These are phyloP conservation scores for Penicillium hordei DNA, from an alignment of 2,329 filamentous ascomycete genomes.

Conservation along the genomic window DNA sequence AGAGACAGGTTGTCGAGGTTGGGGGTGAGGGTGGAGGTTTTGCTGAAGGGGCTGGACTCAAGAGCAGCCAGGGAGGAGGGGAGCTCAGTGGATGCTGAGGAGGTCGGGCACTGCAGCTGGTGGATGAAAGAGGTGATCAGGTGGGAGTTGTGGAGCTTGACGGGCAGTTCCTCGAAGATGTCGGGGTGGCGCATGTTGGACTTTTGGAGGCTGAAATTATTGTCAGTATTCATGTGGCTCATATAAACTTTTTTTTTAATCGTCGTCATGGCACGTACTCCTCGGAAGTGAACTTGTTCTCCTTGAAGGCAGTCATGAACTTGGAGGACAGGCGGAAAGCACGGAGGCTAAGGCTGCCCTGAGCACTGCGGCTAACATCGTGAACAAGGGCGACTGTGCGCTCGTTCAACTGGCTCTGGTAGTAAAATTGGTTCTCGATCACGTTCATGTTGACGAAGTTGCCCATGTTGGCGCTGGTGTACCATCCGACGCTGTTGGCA, in stretches of 20 bases:
- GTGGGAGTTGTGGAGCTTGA: conserved; percentile 94
- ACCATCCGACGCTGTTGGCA: conserved; percentile 97
- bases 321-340: conserved; percentile 85
- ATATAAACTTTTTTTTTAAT: background rate
- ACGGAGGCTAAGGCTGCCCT: conserved; percentile 83
- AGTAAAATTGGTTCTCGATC: conserved; percentile 97
- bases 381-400: conserved; percentile 85
- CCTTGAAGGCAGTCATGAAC: conserved; percentile 91
- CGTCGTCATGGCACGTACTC: conserved; percentile 60
- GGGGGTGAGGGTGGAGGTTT: conserved; percentile 69
- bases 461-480: conserved; percentile 97
- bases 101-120: conserved; percentile 72
- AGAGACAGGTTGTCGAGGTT: conserved; percentile 89
- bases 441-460: conserved; percentile 95
- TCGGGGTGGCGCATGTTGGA: conserved; percentile 91
- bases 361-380: conserved; percentile 91
- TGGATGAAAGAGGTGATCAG: conserved; percentile 93
- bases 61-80: conserved; percentile 79
- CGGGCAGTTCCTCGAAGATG: conserved; percentile 85
- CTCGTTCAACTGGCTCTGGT: conserved; percentile 90
- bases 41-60: conserved; percentile 61
- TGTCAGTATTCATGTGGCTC: conserved; percentile 14
- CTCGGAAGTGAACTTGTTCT: conserved; percentile 96
- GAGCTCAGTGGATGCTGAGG: conserved; percentile 67
- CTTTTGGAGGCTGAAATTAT: conserved; percentile 74